These are phyloP conservation scores for Kwoniella mangroviensis DNA, from an alignment of 768 basidiomycete genomes.

Conservation along the genomic window DNA sequence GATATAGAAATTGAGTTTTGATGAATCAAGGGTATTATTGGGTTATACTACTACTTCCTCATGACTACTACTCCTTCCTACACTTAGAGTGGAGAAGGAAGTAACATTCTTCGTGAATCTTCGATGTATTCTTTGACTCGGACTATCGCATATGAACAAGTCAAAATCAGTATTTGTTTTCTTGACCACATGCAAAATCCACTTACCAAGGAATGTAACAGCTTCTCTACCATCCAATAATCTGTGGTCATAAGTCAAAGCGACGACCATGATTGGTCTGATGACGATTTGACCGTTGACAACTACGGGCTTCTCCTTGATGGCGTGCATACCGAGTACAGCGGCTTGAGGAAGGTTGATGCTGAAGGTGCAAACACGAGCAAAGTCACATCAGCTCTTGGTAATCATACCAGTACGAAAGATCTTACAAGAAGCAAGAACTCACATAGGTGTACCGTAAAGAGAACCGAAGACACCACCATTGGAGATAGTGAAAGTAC, in stretches of 20 bases:
- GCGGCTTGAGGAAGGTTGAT: conserved; percentile 96
- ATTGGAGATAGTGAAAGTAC: conserved; percentile 99
- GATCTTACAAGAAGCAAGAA: neutral
- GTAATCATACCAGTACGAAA: too few species aligned
- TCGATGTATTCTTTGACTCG: conserved; percentile 92
- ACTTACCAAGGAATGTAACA: conserved; percentile 92
- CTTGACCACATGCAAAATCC: neutral
- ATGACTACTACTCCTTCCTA: neutral
- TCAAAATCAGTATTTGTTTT: neutral
- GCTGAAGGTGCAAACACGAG: conserved; percentile 26
- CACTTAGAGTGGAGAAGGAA: conserved; percentile 48
- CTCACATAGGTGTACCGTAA: conserved; percentile 89
- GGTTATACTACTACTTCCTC: conserved; percentile 13
- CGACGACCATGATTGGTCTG: conserved; percentile 82
- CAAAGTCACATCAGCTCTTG: neutral
- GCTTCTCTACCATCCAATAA: conserved; percentile 94
- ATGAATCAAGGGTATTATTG: neutral
- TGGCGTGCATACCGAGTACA: conserved; percentile 95
- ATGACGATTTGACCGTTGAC: conserved; percentile 95
- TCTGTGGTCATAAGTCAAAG: conserved; percentile 93
- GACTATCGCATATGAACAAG: conserved; percentile 63
- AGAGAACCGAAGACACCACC: conserved; percentile 98
- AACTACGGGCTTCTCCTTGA: conserved; percentile 88
- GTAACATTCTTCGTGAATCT: conserved; percentile 84
- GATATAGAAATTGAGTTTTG: neutral